phyloP scores from a whole-genome alignment of 495 filamentous ascomycete genomes.

The Neurospora intermedia region DNA sequence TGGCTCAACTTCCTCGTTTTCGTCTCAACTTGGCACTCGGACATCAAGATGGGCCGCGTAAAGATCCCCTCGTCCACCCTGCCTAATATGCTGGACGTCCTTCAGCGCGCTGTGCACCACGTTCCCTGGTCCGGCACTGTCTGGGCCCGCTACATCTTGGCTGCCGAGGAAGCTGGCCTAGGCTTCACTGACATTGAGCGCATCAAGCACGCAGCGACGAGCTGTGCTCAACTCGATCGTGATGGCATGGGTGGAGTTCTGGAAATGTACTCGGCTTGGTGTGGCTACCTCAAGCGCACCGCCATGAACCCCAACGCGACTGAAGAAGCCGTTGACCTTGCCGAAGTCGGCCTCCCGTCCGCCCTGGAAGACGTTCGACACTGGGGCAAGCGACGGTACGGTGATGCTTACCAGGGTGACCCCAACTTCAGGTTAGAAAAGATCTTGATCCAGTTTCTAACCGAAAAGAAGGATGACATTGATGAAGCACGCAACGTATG shows the following conservation, averaged over 20 bases:
- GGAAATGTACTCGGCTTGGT: constrained; percentile 87
- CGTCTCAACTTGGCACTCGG: constrained; percentile 35
- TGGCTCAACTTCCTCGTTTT: constrained; percentile 80
- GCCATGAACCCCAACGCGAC: constrained; percentile 65
- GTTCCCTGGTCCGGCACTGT: constrained; percentile 86
- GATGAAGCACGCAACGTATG: constrained; percentile 58
- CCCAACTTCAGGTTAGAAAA: constrained; percentile 78
- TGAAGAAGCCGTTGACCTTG: constrained; percentile 86
- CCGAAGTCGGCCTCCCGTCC: constrained; percentile 78
- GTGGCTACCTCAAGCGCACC: constrained; percentile 72
- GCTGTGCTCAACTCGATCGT: constrained; percentile 58
- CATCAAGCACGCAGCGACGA: constrained; percentile 87
- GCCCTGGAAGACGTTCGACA: constrained; percentile 74
- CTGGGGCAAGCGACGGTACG: constrained; percentile 65
- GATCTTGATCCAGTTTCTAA: constrained; percentile 83
- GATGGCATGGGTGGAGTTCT: constrained; percentile 74
- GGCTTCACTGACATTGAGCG: constrained; percentile 70
- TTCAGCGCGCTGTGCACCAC: constrained; percentile 69
- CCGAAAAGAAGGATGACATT: constrained; percentile 57
- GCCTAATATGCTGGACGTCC: constrained; percentile 35
- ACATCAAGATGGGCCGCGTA: constrained; percentile 22
- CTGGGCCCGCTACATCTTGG: constrained; percentile 82
- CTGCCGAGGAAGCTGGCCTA: constrained; percentile 62
- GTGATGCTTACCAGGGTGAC: constrained; percentile 66
- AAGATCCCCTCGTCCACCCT: constrained; percentile 23